Evolutionary conservation across 2,329 filamentous ascomycete species (phyloP).

Genomic region (Botryotinia convoluta): DNA sequence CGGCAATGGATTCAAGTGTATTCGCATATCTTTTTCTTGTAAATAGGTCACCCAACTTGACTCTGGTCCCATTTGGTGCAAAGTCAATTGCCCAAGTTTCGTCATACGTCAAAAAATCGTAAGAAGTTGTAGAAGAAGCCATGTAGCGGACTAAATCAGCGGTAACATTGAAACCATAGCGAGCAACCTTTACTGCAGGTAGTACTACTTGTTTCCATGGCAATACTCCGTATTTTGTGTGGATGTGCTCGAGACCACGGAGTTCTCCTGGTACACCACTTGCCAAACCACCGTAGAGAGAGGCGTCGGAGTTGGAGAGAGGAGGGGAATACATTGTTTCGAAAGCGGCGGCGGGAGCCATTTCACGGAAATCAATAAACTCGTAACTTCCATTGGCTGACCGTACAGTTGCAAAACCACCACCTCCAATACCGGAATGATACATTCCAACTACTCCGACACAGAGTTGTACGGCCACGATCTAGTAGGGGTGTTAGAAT

Average conservation of each 20-base stretch:
- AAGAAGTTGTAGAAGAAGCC: slow-evolving; percentile 40
- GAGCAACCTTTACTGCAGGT: slow-evolving; percentile 59
- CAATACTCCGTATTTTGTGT: slow-evolving; percentile 50
- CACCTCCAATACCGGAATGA: slow-evolving; percentile 61
- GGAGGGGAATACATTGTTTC: slow-evolving; percentile 63
- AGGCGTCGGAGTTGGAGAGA: slow-evolving; percentile 47
- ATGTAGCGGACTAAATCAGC: slow-evolving; percentile 63
- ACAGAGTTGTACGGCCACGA: slow-evolving; percentile 53
- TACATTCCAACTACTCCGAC: slow-evolving; percentile 54
- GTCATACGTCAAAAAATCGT: slow-evolving; percentile 71
- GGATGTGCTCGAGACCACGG: slow-evolving; percentile 40
- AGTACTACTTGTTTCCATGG: slow-evolving; percentile 55
- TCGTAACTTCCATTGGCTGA: slow-evolving; percentile 60
- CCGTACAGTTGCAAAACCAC: slow-evolving; percentile 64
- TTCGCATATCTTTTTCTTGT: slow-evolving; percentile 77
- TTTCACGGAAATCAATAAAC: slow-evolving; percentile 67
- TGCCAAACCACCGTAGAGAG: slow-evolving; percentile 57
- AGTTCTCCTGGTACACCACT: slow-evolving; percentile 53
- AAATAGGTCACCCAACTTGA: slow-evolving; percentile 73
- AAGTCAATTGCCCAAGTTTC: slow-evolving; percentile 85
- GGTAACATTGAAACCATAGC: slow-evolving; percentile 59
- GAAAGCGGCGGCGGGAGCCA: slow-evolving; percentile 58
- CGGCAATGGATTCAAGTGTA: slow-evolving; percentile 74
- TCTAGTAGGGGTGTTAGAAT: slow-evolving; percentile 35
- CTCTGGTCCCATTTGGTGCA: slow-evolving; percentile 72